Base-by-base conservation (phyloP, 352 stramenopile species). In the Globisporangium irregulare region DNA sequence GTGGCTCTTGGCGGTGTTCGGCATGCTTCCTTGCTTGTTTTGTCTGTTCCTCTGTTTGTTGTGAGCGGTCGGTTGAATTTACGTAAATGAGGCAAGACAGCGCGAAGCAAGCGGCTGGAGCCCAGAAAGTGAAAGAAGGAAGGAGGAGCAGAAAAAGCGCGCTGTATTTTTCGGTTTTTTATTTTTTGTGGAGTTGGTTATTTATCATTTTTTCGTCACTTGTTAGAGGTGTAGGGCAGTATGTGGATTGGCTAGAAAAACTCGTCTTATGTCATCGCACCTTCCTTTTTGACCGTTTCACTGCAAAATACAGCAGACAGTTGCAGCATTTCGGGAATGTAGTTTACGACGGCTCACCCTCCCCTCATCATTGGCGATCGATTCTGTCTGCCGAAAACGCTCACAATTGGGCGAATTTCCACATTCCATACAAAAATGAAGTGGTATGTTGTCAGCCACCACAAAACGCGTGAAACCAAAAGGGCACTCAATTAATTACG, bases 1-100 rank as follows among this genome's bases (percentile, higher is more conserved):
- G 22, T 70, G 48, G 43, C 67, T 70, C 67, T 73, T 73, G 43
- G 15, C 51, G 12, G 63, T 69, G 34, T 69, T 73, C 15, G 64
- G 68, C 57, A 68, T 71, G 46, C n/a, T 15, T 22, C 12, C n/a
- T 57, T 34, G 53, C 20, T 56, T 6, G 55, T 9, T 56, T 32
- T 8, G 20, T 20, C 18, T 32, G n/a, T 8, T 51, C n/a, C n/a
- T 64, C 12, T 41, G 34, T 43, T 18, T 34, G 34, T 48, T 63
- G 58, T 64, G 24, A 15, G 59, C 18, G 25, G 36, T 32, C 36
- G 59, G 59, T 66, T 66, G 60, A 66, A 66, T 66, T 66, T 59
- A 41, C n/a, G 34, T n/a, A 50, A 66, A 15, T 66, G 60, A 59
- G 27, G 59, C 36, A 56, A 64, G 58, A 18, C 36, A 32, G 12